Base-by-base conservation (phyloP, 2,329 filamentous ascomycete genomes). In the Diaporthe nobilis region DNA sequence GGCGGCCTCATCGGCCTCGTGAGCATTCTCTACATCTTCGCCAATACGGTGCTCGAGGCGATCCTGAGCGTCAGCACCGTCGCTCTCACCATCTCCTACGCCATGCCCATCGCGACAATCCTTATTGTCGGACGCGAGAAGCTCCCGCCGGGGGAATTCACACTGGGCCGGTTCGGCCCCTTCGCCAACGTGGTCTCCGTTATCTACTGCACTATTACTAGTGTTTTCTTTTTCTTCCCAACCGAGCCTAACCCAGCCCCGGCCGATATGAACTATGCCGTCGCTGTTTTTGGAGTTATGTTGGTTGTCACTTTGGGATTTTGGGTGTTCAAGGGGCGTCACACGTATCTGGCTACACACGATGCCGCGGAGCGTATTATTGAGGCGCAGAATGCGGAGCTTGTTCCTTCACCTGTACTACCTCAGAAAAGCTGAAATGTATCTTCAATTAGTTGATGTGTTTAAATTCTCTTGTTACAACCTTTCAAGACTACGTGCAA, bases 281-380 rank as follows among this genome's bases (percentile, higher is more conserved):
- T 67, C 1, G 63, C 63, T 51, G 44, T 67, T 1, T 51, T 51
- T 51, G 63, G 63, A 4, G 63, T 67, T 12, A 67, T 51, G 63
- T 15, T 67, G 63, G 44, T 67, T 51, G 63, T 51, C 10, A 67
- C 63, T 6, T 9, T 67, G 3, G 28, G 44, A 13, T 51, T 67
- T 49, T 67, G 63, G 42, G 44, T 51, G 28, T 51, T 67, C 20
- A 51, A 67, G 44, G 63, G 63, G 5, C 42, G 63, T 6, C 44
- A 67, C 63, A 51, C 63, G 20, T 67, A 51, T 67, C 20, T 67
- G 31, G 63, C 63, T 9, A n/a, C 63, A 15, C 63, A 67, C 6
- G 63, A 67, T 49, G 63, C 63, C 10, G 44, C 63, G 31, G 28
- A 51, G 63, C 63, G 63, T 7, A 67, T 67, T n/a, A 67, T 67